Conservation (phyloP, 2,329 filamentous ascomycete genomes). For the Fusarium sp. region DNA sequence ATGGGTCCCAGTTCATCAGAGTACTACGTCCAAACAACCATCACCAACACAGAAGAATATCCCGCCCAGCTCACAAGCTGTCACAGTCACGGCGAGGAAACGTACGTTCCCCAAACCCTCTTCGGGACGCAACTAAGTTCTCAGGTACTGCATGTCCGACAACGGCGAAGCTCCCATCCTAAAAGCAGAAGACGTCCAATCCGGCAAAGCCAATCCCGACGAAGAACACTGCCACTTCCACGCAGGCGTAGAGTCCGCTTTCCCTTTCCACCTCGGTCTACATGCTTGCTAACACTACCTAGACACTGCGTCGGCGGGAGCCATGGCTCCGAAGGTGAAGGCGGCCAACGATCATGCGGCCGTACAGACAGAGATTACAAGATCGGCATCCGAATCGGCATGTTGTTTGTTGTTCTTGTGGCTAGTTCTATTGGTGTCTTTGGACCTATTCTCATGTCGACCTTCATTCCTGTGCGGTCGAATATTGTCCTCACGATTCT, state of each 20-base stretch:
- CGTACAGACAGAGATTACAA: slow-evolving; percentile 70
- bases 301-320: slow-evolving; percentile 69
- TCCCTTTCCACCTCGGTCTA: fast-evolving
- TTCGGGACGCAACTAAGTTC: background rate
- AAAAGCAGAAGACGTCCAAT: slow-evolving; percentile 28
- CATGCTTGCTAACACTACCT: slow-evolving; percentile 23
- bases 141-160: slow-evolving; percentile 43
- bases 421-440: slow-evolving; percentile 80
- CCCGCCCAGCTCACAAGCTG: slow-evolving; percentile 74
- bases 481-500: slow-evolving; percentile 70
- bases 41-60: slow-evolving; percentile 67
- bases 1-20: slow-evolving; percentile 56
- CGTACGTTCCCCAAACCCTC: slow-evolving; percentile 56
- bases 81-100: slow-evolving; percentile 69
- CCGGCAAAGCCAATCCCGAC: slow-evolving; percentile 35
- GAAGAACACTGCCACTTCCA: slow-evolving; percentile 76
- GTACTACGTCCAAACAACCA: slow-evolving; percentile 60
- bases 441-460: slow-evolving; percentile 72
- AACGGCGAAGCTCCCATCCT: slow-evolving; percentile 42
- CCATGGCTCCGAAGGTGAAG: slow-evolving; percentile 50
- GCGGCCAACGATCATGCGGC: slow-evolving; percentile 59
- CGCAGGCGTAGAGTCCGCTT: slow-evolving; percentile 77
- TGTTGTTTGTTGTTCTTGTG: slow-evolving; percentile 78
- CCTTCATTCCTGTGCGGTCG: slow-evolving; percentile 64
- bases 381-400: slow-evolving; percentile 75